These are phyloP conservation scores for Xylaria hypoxylon DNA, from an alignment of 2,329 filamentous ascomycete genomes.

Conservation along the genomic window DNA sequence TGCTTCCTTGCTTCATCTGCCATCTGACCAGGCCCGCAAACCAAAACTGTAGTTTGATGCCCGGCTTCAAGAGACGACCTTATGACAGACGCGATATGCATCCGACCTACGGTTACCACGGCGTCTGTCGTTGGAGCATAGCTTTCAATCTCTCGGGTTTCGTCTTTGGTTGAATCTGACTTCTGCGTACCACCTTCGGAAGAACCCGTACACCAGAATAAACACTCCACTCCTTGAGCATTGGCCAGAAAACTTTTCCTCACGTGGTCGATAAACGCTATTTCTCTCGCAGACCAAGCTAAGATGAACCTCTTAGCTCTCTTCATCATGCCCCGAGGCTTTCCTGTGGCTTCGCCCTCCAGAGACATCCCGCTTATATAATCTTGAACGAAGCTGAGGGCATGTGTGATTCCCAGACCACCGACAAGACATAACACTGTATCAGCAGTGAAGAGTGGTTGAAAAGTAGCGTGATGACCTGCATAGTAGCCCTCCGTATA, in stretches of 20 bases:
- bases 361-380: conserved; percentile 28
- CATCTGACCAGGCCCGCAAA: conserved; percentile 47
- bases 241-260: conserved; percentile 37
- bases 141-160: not conserved
- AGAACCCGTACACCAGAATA: conserved; percentile 37
- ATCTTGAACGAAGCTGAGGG: conserved; percentile 42
- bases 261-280: conserved; percentile 43
- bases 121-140: not conserved
- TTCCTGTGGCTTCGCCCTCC: conserved; percentile 10
- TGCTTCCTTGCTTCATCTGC: conserved; percentile 46
- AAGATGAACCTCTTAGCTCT: conserved; percentile 42
- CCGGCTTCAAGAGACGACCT: conserved; percentile 34
- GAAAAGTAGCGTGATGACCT: conserved; percentile 34
- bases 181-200: not conserved
- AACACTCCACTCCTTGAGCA: conserved; percentile 32
- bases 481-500: conserved; percentile 40
- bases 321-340: conserved; percentile 35
- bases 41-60: conserved; percentile 44
- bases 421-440: conserved; percentile 40
- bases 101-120: conserved; percentile 37
- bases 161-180: not conserved
- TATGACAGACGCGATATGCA: conserved; percentile 40
- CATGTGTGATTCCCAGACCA: conserved; percentile 39
- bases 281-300: conserved; percentile 46
- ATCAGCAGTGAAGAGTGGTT: conserved; percentile 32